Evolutionary conservation across 2,329 filamentous ascomycete genomes (phyloP).

Genomic region (Alternaria infectoria): DNA sequence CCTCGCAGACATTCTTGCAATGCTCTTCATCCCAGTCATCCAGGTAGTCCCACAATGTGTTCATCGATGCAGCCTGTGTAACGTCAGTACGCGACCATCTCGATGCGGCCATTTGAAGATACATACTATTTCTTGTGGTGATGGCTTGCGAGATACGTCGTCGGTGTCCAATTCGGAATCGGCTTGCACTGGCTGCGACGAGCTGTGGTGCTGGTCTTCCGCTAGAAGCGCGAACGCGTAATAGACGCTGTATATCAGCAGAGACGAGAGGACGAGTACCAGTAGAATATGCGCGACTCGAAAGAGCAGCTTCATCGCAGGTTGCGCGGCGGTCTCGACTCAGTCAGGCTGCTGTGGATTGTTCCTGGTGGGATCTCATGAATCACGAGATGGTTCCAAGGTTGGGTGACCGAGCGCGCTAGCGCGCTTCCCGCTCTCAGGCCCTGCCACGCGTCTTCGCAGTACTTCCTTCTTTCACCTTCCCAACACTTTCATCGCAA

Average conservation of each 20-base stretch:
- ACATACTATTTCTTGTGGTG: background rate
- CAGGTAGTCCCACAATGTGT: conserved; percentile 21
- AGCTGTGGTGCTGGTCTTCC: background rate
- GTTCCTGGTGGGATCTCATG: background rate
- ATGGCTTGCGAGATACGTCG: background rate
- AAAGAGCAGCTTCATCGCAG: conserved; percentile 5
- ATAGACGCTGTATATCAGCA: conserved; percentile 11
- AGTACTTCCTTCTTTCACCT: background rate
- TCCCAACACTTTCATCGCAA: background rate
- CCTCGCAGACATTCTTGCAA: conserved; percentile 21
- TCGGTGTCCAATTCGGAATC: background rate
- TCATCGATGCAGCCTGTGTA: conserved; percentile 20
- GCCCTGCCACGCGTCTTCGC: background rate
- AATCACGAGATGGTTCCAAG: background rate
- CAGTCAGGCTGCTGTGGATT: background rate
- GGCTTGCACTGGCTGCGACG: background rate
- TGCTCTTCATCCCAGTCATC: conserved; percentile 22
- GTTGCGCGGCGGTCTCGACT: background rate
- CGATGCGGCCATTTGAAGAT: background rate
- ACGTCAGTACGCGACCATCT: background rate
- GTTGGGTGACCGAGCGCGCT: background rate
- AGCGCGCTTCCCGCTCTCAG: background rate
- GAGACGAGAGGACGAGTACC: background rate
- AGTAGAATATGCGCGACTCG: conserved; percentile 8
- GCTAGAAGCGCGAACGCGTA: conserved; percentile 7